Conservation (phyloP, 257 asterid genomes). For the Sherardia arvensis region DNA sequence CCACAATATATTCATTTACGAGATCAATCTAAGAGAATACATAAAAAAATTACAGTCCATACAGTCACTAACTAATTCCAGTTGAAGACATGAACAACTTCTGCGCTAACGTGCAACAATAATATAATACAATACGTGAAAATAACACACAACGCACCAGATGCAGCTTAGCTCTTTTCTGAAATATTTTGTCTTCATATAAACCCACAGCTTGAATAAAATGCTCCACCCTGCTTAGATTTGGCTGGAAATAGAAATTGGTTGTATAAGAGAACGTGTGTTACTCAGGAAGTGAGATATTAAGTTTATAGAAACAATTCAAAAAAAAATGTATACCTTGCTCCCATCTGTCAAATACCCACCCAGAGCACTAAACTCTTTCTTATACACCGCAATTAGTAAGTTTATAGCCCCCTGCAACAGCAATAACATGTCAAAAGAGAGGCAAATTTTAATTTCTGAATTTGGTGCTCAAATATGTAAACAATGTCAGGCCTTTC, state of each 20-base stretch:
- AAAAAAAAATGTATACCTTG: constrained; percentile 44
- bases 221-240: constrained; percentile 70
- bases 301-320: not conserved
- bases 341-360: constrained; percentile 82
- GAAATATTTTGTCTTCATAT: constrained; percentile 82
- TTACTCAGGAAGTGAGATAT: constrained; percentile 6
- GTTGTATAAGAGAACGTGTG: constrained; percentile 4
- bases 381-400: constrained; percentile 88
- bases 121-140: not conserved
- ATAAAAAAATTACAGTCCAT: not conserved
- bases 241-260: constrained; percentile 48
- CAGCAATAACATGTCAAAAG: constrained; percentile 10
- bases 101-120: not conserved
- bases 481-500: no score
- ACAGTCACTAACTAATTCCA: not conserved
- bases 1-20: not conserved
- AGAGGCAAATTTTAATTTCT: not conserved
- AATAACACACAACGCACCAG: constrained; percentile 37
- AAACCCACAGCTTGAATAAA: constrained; percentile 95
- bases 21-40: not conserved
- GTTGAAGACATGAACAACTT: not conserved
- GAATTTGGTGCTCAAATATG: not conserved
- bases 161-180: constrained; percentile 81
- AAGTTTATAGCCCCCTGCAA: constrained; percentile 90
- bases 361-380: constrained; percentile 69